Percentiles rank a stretch among this genome's conserved stretches.
Evolutionary conservation across 352 stramenopile genomes (phyloP).

Genomic region (Globisporangium okanoganense): DNA sequence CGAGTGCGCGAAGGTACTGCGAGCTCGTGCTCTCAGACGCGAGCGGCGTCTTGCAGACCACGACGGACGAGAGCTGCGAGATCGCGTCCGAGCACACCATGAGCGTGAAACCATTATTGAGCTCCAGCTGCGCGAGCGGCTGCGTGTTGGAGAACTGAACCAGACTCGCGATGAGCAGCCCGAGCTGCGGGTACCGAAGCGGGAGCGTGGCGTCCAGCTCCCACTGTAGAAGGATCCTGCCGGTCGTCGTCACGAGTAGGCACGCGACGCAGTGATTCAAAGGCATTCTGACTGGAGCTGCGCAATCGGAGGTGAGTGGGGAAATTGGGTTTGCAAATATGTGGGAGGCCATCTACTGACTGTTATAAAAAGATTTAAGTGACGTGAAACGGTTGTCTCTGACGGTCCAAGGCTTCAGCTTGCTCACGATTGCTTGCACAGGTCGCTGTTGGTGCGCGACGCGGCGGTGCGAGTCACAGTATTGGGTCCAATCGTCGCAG

Average conservation of each 20-base stretch:
- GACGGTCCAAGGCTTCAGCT: not conserved
- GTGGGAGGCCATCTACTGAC: not conserved
- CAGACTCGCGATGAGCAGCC: conserved; percentile 50
- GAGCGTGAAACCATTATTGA: conserved; percentile 33
- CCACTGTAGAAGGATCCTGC: conserved; percentile 39
- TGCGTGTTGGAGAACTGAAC: conserved; percentile 45
- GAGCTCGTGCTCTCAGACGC: not conserved
- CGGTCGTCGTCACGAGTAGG: conserved; percentile 48
- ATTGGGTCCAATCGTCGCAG: conserved; percentile 11
- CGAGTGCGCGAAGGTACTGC: conserved; percentile 9
- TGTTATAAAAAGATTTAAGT: not conserved
- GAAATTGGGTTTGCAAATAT: not conserved
- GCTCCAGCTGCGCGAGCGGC: conserved; percentile 30
- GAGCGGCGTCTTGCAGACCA: conserved; percentile 30
- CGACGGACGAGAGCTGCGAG: conserved; percentile 33
- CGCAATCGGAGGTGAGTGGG: not conserved
- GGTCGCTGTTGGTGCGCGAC: conserved; percentile 26
- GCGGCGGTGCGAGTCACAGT: conserved; percentile 18
- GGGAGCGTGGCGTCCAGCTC: conserved; percentile 40
- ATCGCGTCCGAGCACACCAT: conserved; percentile 32
- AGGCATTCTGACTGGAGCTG: not conserved
- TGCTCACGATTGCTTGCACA: conserved; percentile 31
- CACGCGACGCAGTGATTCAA: conserved; percentile 25
- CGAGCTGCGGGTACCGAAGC: conserved; percentile 37
- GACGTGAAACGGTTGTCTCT: too few species aligned